These are phyloP conservation scores for Pythium periplocum DNA, from an alignment of 352 stramenopile species.

Conservation along the genomic window DNA sequence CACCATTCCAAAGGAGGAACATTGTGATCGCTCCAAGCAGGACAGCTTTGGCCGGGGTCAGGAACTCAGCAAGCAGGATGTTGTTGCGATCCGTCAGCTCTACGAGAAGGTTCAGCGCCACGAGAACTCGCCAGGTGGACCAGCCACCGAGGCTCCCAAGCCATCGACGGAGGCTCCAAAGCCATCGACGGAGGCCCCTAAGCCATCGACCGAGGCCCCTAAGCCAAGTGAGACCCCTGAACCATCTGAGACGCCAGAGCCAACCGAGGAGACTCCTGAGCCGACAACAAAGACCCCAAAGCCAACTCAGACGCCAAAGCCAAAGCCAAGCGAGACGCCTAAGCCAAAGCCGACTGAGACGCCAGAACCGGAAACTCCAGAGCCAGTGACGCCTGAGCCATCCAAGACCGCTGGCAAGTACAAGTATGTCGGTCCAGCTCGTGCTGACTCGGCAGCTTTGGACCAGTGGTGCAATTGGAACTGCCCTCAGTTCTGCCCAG, in stretches of 20 bases:
- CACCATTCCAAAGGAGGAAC: slow-evolving; percentile 1
- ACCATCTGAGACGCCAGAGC: too few relatives aligned
- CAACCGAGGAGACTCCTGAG: too few relatives aligned
- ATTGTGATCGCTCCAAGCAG: slow-evolving; percentile 1
- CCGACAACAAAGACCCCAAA: too few relatives aligned
- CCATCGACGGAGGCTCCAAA: too few relatives aligned
- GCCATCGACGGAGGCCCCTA: too few relatives aligned
- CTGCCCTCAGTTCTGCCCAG: slow-evolving; percentile 5
- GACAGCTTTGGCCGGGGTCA: neutral
- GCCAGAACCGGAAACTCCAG: neutral
- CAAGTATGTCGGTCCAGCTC: neutral
- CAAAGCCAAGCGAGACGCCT: too few relatives aligned
- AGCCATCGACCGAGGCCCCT: too few relatives aligned
- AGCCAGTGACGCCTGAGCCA: neutral
- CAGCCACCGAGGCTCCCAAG: neutral
- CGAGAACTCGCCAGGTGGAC: slow-evolving; percentile 3
- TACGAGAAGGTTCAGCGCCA: slow-evolving; percentile 2
- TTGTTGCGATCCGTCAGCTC: slow-evolving; percentile 2
- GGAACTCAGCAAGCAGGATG: neutral
- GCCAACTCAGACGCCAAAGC: too few relatives aligned
- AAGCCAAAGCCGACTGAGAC: too few relatives aligned
- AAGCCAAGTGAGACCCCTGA: too few relatives aligned
- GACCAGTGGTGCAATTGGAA: slow-evolving; percentile 4
- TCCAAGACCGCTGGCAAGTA: neutral
- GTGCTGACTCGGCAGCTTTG: neutral